phyloP scores from a whole-genome alignment of 176 grass and related monocot genomes.

The Areca catechu region DNA sequence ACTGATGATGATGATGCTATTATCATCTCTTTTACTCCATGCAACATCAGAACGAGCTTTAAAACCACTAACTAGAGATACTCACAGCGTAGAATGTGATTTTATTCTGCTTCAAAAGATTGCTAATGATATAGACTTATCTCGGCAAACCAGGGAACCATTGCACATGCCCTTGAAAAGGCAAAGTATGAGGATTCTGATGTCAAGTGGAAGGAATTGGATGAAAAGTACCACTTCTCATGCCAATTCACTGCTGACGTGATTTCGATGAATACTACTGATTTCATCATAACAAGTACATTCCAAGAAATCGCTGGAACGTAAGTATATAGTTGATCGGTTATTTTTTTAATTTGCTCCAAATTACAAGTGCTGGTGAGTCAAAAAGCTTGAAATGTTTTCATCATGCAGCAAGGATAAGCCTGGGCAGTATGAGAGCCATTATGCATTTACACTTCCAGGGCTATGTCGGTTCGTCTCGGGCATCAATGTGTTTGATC shows the following conservation, averaged over 20 bases:
- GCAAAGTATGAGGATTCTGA: conserved; percentile 93
- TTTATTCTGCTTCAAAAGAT: too few species aligned
- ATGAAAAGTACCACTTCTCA: conserved; percentile 89
- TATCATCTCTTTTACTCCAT: too few species aligned
- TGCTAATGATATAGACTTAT: too few species aligned
- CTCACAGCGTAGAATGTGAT: too few species aligned
- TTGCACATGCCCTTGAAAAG: conserved; percentile 97
- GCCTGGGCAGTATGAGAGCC: conserved; percentile 79
- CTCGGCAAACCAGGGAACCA: conserved; percentile 43
- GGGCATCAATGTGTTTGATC: conserved; percentile 88
- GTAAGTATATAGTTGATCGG: conserved; percentile 11
- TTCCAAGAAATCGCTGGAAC: conserved; percentile 98
- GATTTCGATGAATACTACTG: conserved; percentile 87
- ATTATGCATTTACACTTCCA: conserved; percentile 82
- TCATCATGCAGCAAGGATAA: conserved; percentile 69
- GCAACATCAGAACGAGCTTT: too few species aligned
- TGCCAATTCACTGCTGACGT: conserved; percentile 97
- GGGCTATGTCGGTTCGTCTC: conserved; percentile 71
- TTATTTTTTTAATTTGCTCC: conserved; percentile 6
- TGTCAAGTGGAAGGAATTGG: conserved; percentile 80
- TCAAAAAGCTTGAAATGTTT: background rate
- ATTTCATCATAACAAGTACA: conserved; percentile 95
- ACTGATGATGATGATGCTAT: background rate
- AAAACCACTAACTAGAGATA: too few species aligned
- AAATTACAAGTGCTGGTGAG: conserved; percentile 3